Evolutionary conservation across 2,329 filamentous ascomycete genomes (phyloP).

Genomic region (Cucurbitaria berberidis): DNA sequence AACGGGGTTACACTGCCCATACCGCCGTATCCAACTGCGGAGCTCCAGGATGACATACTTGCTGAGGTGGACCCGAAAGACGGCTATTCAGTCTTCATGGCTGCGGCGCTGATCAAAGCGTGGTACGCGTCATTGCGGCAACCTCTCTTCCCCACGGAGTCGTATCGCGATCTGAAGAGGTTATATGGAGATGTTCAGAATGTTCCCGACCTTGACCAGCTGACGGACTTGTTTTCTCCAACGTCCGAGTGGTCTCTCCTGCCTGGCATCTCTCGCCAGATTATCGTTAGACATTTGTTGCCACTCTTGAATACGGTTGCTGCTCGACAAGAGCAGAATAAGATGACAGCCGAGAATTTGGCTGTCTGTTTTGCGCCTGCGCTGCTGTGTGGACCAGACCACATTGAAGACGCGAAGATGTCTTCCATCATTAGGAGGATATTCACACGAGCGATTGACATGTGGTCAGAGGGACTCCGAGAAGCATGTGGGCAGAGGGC

Average conservation of each 20-base stretch:
- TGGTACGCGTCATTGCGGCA: slow-evolving; percentile 62
- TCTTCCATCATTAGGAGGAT: slow-evolving; percentile 59
- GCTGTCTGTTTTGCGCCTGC: slow-evolving; percentile 62
- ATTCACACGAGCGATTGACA: slow-evolving; percentile 55
- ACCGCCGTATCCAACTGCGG: slow-evolving; percentile 39
- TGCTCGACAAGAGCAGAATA: slow-evolving; percentile 56
- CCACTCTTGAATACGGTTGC: slow-evolving; percentile 58
- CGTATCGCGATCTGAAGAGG: slow-evolving; percentile 56
- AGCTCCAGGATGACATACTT: slow-evolving; percentile 51
- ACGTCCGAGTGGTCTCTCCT: slow-evolving; percentile 55
- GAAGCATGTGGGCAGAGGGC: slow-evolving; percentile 50
- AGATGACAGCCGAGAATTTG: slow-evolving; percentile 62
- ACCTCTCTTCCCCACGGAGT: slow-evolving; percentile 58
- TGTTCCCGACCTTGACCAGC: slow-evolving; percentile 49
- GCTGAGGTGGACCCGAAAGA: slow-evolving; percentile 56
- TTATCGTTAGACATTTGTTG: slow-evolving; percentile 59
- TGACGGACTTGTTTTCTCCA: slow-evolving; percentile 55
- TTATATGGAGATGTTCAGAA: slow-evolving; percentile 51
- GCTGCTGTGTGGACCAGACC: slow-evolving; percentile 59
- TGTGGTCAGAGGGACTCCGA: slow-evolving; percentile 54
- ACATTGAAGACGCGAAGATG: slow-evolving; percentile 62
- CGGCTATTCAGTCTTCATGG: slow-evolving; percentile 60
- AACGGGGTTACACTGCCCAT: slow-evolving; percentile 42
- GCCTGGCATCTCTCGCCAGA: slow-evolving; percentile 53
- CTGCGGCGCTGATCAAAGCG: slow-evolving; percentile 60